Conservation (phyloP, 106 monocot genomes). For the Dioscorea dumetorum region DNA sequence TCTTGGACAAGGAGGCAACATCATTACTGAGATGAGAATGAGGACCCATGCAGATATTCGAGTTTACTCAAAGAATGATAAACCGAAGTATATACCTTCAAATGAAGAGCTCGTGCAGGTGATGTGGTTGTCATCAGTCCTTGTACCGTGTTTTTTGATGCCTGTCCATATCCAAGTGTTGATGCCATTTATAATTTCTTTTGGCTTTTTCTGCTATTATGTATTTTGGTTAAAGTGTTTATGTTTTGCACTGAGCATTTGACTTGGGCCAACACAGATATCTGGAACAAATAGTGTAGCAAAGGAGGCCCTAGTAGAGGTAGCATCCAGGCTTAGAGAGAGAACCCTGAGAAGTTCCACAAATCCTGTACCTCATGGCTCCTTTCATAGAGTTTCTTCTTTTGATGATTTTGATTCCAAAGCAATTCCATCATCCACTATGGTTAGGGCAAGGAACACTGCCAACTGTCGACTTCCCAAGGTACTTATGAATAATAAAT, state of each 20-base stretch:
- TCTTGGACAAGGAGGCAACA: slow-evolving; percentile 60
- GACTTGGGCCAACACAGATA: slow-evolving; percentile 26
- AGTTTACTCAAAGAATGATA: slow-evolving; percentile 52
- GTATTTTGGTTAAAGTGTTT: no score
- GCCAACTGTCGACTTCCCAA: not conserved
- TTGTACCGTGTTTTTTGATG: not conserved
- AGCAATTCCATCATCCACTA: slow-evolving; percentile 12
- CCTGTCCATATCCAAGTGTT: not conserved
- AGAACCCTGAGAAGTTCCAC: slow-evolving; percentile 33
- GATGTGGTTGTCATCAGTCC: slow-evolving; percentile 1
- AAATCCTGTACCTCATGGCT: slow-evolving; percentile 4
- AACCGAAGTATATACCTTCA: slow-evolving; percentile 49
- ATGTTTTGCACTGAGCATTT: slow-evolving; percentile 6
- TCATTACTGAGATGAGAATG: slow-evolving; percentile 78
- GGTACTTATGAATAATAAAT: no score
- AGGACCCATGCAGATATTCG: slow-evolving; percentile 60
- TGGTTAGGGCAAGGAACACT: slow-evolving; percentile 21
- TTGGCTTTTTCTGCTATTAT: no score
- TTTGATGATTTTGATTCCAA: not conserved
- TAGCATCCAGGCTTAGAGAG: slow-evolving; percentile 60
- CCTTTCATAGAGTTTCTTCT: not conserved
- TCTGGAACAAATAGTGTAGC: slow-evolving; percentile 45
- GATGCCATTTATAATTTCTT: no score
- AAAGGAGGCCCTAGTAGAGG: slow-evolving; percentile 46
- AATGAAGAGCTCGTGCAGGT: slow-evolving; percentile 86